Base-by-base conservation (phyloP, 1,139 yeast species). In the Arxiozyma heterogenica region DNA sequence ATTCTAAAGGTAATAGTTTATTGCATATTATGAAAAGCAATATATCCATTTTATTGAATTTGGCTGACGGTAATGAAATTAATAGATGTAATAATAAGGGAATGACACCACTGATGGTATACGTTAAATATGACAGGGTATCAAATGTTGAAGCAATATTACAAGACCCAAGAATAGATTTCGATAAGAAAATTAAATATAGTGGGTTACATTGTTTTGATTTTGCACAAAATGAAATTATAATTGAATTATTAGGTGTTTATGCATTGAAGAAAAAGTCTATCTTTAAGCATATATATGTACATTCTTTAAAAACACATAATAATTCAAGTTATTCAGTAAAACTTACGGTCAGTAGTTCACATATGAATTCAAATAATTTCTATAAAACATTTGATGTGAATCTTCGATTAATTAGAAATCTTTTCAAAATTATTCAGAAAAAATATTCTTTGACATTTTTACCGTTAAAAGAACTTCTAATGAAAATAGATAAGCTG, bases 71-170 rank as follows among this genome's bases (percentile, higher is more conserved):
- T 21, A 60, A 80, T 44, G 79, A 88, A 64, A 74, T 89, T 7
- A 89, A 91, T 64, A 79, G 76, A 59, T 69, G 78, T 38, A 91
- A 91, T 64, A 64, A 67, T 23, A 79, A 79, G 59, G 77, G 78
- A 1, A 72, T 83, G 60, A 80, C 93, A 0, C 95, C 97, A 0
- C 66, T 89, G 54, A 82, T 84, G 77, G 74, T 81, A 6, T 85
- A 80, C 63, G 81, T 86, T 50, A 85, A 86, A 63, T 89, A 83
- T 68, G 83, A 83, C 57, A 74, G 95, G 49, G 53, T 77, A 1
- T 83, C 80, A 1, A 86, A 86, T 56, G 73, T 89, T 22, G 64
- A 70, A 42, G 72, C 71, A 3, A 65, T 85, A 0, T 56, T 84
- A 2, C 53, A 63, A 3, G 84, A 82, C 60, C 59, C 67, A 0